phyloP scores from a whole-genome alignment of 2,329 filamentous ascomycete species.

The Graphilbum ipis-grandicollis region DNA sequence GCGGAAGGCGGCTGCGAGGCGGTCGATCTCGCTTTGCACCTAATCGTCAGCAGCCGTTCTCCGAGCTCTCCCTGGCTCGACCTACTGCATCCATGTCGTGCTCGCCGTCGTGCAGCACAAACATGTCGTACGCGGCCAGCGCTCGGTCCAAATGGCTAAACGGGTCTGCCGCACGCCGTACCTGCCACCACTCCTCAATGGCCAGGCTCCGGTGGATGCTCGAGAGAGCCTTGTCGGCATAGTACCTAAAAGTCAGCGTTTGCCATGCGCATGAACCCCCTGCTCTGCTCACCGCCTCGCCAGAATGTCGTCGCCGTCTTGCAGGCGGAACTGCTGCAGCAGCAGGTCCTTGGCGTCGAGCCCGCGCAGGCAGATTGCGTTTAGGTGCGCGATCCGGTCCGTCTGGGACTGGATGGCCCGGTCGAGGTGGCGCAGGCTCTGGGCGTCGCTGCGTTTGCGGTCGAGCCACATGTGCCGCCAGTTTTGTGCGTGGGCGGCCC shows the following conservation, averaged over 20 bases:
- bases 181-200: slow-evolving; percentile 58
- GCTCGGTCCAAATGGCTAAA: slow-evolving; percentile 44
- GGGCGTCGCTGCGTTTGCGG: slow-evolving; percentile 33
- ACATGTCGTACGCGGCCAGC: slow-evolving; percentile 75
- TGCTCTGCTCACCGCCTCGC: slow-evolving; percentile 39
- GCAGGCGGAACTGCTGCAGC: slow-evolving; percentile 42
- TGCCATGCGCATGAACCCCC: neutral
- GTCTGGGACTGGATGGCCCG: slow-evolving; percentile 54
- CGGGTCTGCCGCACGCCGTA: slow-evolving; percentile 17
- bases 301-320: slow-evolving; percentile 51
- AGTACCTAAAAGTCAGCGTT: slow-evolving; percentile 56
- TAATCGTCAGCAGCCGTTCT: neutral
- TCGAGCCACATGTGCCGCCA: slow-evolving; percentile 58
- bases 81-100: slow-evolving; percentile 46
- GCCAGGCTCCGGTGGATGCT: slow-evolving; percentile 69
- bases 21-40: slow-evolving; percentile 4
- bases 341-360: slow-evolving; percentile 84
- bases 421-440: slow-evolving; percentile 40
- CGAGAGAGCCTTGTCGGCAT: slow-evolving; percentile 55
- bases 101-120: slow-evolving; percentile 55
- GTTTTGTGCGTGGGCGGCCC: slow-evolving; percentile 37
- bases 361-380: slow-evolving; percentile 53
- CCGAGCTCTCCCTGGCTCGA: no score
- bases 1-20: slow-evolving; percentile 39
- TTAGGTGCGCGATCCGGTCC: slow-evolving; percentile 50